phyloP scores from a whole-genome alignment of 2,329 filamentous ascomycete genomes.

The Didymella lethalis region DNA sequence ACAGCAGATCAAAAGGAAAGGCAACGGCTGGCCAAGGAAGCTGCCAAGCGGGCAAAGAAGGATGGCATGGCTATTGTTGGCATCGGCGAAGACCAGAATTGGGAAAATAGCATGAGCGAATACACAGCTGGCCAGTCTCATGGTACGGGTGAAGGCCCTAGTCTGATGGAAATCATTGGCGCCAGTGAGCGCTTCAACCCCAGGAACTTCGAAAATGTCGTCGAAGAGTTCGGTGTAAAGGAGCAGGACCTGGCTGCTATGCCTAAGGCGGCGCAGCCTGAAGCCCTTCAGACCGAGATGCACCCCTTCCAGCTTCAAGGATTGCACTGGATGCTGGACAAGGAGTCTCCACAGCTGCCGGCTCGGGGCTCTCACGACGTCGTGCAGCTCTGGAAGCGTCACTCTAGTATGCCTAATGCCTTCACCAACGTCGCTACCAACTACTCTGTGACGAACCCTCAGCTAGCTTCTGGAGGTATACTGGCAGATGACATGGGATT shows the following conservation, averaged over 20 bases:
- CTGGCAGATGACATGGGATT: constrained; percentile 93
- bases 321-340: constrained; percentile 79
- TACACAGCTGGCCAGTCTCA: constrained; percentile 39
- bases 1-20: constrained; percentile 64
- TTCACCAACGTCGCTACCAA: constrained; percentile 77
- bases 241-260: constrained; percentile 75
- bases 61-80: constrained; percentile 45
- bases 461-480: constrained; percentile 80
- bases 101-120: constrained; percentile 36
- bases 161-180: constrained; percentile 70
- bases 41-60: constrained; percentile 42
- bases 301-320: constrained; percentile 82
- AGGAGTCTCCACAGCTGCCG: constrained; percentile 75
- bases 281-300: constrained; percentile 69
- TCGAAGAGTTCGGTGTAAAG: constrained; percentile 74
- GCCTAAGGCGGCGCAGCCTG: constrained; percentile 75
- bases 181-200: constrained; percentile 73
- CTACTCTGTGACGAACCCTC: constrained; percentile 68
- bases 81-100: constrained; percentile 39
- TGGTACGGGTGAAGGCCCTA: constrained; percentile 52
- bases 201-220: constrained; percentile 68
- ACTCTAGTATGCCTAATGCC: constrained; percentile 46
- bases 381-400: constrained; percentile 79
- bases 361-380: constrained; percentile 64
- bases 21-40: constrained; percentile 56